Conservation (phyloP, 176 grass and related monocot species). For the Cenchrus americanus region DNA sequence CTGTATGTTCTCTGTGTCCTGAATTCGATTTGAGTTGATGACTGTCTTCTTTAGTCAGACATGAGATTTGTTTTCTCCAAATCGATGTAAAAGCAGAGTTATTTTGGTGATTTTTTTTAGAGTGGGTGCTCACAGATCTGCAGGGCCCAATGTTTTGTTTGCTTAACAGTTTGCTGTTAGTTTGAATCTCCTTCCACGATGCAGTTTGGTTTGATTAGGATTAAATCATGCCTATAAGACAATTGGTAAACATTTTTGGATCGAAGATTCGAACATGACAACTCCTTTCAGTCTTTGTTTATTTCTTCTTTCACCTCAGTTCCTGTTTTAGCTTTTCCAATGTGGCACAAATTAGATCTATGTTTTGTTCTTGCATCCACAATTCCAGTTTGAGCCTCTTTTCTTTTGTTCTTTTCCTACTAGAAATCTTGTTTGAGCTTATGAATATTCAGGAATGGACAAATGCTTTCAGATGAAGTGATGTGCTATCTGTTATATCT, state of each 20-base stretch:
- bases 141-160: neutral
- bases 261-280: conserved; percentile 8
- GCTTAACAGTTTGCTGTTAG: neutral
- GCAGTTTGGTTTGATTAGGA: neutral
- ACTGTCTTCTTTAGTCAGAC: neutral
- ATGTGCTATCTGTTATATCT: conserved; percentile 15
- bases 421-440: neutral
- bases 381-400: neutral
- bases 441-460: neutral
- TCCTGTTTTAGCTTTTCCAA: conserved; percentile 9
- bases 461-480: conserved; percentile 14
- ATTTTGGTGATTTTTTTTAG: neutral
- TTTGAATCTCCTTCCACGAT: neutral
- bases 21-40: conserved; percentile 16
- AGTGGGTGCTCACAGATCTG: conserved; percentile 11
- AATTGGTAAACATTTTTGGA: conserved; percentile 11
- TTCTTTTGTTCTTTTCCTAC: neutral
- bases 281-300: neutral
- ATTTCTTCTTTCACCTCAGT: neutral
- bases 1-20: neutral
- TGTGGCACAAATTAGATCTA: conserved; percentile 8
- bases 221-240: neutral
- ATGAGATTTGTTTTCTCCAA: conserved; percentile 25
- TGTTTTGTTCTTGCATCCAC: neutral
- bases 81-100: conserved; percentile 5